Conservation (phyloP, 192 early-diverging fungal species). For the Podila verticillata region DNA sequence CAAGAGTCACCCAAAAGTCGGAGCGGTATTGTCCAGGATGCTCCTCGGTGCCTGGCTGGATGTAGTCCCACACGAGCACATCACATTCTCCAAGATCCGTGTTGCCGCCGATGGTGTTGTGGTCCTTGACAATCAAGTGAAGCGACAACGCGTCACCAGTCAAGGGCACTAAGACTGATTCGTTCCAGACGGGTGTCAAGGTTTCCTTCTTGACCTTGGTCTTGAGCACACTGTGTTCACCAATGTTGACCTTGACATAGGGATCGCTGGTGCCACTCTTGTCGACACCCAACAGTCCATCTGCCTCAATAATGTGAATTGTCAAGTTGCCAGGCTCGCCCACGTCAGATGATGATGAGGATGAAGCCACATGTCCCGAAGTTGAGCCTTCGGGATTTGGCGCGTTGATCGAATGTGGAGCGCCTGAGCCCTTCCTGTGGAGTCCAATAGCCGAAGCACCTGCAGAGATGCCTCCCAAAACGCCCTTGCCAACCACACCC, state of each 20-base stretch:
- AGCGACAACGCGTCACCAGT: constrained; percentile 47
- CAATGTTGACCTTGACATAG: constrained; percentile 69
- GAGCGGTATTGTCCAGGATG: background rate
- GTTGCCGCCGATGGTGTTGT: constrained; percentile 69
- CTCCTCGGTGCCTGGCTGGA: constrained; percentile 27
- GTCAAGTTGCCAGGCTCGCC: constrained; percentile 50
- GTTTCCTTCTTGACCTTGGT: constrained; percentile 78
- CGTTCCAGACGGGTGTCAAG: constrained; percentile 71
- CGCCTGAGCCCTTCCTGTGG: constrained; percentile 24
- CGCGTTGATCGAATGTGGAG: constrained; percentile 35
- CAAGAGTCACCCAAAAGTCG: constrained; percentile 29
- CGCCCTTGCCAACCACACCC: constrained; percentile 46
- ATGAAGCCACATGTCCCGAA: constrained; percentile 20
- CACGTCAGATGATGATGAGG: constrained; percentile 13
- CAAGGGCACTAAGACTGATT: constrained; percentile 26
- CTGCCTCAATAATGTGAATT: constrained; percentile 56
- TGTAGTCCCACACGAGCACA: constrained; percentile 57
- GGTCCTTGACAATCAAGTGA: constrained; percentile 71
- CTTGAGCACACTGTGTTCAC: constrained; percentile 70
- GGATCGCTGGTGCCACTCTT: constrained; percentile 71
- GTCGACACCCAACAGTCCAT: constrained; percentile 58
- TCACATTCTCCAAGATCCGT: constrained; percentile 68
- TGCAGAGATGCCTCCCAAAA: constrained; percentile 34
- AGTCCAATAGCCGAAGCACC: constrained; percentile 33
- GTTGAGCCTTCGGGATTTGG: constrained; percentile 10